Conservation (phyloP, 495 filamentous ascomycete species). For the Aspergillus cristatus region DNA sequence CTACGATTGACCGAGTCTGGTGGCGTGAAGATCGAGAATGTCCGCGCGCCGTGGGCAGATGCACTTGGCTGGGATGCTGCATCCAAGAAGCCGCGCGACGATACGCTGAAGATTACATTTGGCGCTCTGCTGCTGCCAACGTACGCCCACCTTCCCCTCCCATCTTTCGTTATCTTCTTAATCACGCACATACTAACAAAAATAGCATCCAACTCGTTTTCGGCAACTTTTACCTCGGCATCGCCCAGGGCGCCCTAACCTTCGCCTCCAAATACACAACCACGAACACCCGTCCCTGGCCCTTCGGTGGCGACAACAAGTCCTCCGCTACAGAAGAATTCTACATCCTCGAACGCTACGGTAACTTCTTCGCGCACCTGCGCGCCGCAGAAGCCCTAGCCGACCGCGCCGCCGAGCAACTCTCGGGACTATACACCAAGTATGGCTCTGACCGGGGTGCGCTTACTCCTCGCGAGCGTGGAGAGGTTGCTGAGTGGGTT, state of each 20-base stretch:
- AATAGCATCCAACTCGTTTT: slow-evolving; percentile 52
- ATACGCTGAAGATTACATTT: slow-evolving; percentile 38
- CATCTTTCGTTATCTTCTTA: too few relatives aligned
- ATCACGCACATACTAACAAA: too few relatives aligned
- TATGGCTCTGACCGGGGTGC: slow-evolving; percentile 22
- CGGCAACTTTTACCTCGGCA: slow-evolving; percentile 54
- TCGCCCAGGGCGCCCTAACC: slow-evolving; percentile 43
- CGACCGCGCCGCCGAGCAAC: slow-evolving; percentile 39
- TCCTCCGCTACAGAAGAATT: slow-evolving; percentile 46
- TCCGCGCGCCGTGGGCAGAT: slow-evolving; percentile 45
- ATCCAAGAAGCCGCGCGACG: slow-evolving; percentile 35
- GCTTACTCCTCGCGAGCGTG: slow-evolving; percentile 37
- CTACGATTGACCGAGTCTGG: slow-evolving; percentile 53
- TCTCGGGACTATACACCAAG: slow-evolving; percentile 31
- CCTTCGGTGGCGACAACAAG: slow-evolving; percentile 48
- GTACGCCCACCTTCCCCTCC: slow-evolving; percentile 31
- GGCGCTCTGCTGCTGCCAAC: slow-evolving; percentile 45
- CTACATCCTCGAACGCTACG: slow-evolving; percentile 53
- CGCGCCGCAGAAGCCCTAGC: slow-evolving; percentile 46
- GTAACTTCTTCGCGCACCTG: slow-evolving; percentile 50
- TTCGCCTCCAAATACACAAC: slow-evolving; percentile 43
- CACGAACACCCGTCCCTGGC: slow-evolving; percentile 46
- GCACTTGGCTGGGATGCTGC: slow-evolving; percentile 46
- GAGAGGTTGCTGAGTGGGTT: slow-evolving; percentile 50
- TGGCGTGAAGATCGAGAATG: slow-evolving; percentile 45